Percentiles rank a stretch among this genome's conserved stretches.
Conservation (phyloP, 2,329 filamentous ascomycete species). For the Sclerotinia subarctica region DNA sequence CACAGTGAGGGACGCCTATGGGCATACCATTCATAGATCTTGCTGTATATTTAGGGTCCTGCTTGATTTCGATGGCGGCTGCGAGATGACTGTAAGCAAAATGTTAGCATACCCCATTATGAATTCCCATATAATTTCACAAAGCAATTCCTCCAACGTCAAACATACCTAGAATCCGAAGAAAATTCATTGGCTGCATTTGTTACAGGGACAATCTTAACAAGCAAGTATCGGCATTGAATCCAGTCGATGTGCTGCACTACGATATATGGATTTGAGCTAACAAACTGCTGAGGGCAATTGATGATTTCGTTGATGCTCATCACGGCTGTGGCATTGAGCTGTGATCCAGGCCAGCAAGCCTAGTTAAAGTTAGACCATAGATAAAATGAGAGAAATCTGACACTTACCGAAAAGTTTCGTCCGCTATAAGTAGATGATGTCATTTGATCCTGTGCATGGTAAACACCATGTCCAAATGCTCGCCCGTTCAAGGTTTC, state of each 20-base stretch:
- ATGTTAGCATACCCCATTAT: neutral
- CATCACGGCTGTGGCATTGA: constrained; percentile 59
- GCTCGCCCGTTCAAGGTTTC: constrained; percentile 61
- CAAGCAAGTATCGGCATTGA: constrained; percentile 81
- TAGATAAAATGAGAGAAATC: neutral
- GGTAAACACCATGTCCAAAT: constrained; percentile 79
- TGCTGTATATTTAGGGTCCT: constrained; percentile 33
- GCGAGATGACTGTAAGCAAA: neutral
- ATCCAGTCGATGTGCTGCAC: constrained; percentile 80
- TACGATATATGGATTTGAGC: constrained; percentile 60
- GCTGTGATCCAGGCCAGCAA: constrained; percentile 64
- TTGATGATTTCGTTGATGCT: constrained; percentile 88
- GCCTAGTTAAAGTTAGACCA: constrained; percentile 23
- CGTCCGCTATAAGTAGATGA: constrained; percentile 43
- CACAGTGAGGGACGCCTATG: constrained; percentile 35
- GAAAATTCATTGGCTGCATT: neutral
- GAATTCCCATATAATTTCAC: neutral
- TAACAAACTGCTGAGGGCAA: constrained; percentile 58
- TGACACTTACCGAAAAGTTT: constrained; percentile 22
- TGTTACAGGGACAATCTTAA: constrained; percentile 38
- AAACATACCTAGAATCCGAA: neutral
- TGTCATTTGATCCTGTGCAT: constrained; percentile 57
- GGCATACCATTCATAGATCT: constrained; percentile 25
- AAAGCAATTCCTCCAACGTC: neutral
- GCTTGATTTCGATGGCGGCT: constrained; percentile 21